These are phyloP conservation scores for Plasmodium blacklocki DNA, from an alignment of 169 alveolate genomes.

Conservation along the genomic window DNA sequence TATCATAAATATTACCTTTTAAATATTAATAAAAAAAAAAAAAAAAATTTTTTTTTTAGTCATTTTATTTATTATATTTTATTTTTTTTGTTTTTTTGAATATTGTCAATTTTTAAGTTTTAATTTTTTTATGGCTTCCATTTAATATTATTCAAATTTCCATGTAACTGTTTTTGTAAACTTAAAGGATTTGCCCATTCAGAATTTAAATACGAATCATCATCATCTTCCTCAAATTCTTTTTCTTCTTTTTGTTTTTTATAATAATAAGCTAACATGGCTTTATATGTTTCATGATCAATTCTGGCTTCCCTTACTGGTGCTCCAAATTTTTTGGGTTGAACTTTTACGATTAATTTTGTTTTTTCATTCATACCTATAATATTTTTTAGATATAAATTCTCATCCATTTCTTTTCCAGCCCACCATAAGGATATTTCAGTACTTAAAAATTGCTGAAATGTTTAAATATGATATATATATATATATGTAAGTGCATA, in stretches of 20 bases:
- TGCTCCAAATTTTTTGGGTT: conserved; percentile 92
- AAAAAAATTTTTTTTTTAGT: too few relatives aligned
- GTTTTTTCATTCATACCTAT: conserved; percentile 95
- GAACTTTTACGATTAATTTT: conserved; percentile 93
- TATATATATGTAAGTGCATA: neutral
- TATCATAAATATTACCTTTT: too few relatives aligned
- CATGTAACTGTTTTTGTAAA: conserved; percentile 89
- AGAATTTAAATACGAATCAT: conserved; percentile 93
- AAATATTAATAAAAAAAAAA: too few relatives aligned
- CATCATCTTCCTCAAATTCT: conserved; percentile 93
- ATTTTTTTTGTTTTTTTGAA: too few relatives aligned
- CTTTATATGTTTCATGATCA: conserved; percentile 95
- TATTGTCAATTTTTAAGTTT: too few relatives aligned
- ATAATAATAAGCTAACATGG: conserved; percentile 95
- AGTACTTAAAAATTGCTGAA: conserved; percentile 85
- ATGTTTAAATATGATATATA: neutral
- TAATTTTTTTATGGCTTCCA: conserved; percentile 55
- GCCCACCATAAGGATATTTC: conserved; percentile 96
- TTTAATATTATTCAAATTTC: conserved; percentile 71
- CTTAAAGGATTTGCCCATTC: conserved; percentile 96
- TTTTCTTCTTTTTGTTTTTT: conserved; percentile 94
- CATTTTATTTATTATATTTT: too few relatives aligned
- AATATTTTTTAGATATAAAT: conserved; percentile 87
- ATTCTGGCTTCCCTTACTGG: conserved; percentile 97
- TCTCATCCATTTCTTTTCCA: conserved; percentile 94